Evolutionary conservation across 495 filamentous ascomycete species (phyloP).

Genomic region (Penicillium egyptiacum): DNA sequence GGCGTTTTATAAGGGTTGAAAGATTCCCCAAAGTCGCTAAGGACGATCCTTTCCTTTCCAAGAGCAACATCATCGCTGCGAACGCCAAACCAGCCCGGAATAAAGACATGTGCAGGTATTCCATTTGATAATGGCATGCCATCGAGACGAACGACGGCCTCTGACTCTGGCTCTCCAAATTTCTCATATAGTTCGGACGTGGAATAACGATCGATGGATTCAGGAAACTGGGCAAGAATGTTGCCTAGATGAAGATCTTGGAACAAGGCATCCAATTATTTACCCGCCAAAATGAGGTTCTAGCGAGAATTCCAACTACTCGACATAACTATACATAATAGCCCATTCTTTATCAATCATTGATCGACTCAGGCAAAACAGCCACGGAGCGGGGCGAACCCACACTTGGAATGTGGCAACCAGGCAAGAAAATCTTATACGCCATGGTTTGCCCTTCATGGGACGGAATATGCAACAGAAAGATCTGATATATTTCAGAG

Average conservation of each 20-base stretch:
- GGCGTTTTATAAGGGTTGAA: slow-evolving; percentile 19
- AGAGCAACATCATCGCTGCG: slow-evolving; percentile 18
- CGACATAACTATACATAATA: background rate
- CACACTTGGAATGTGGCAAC: slow-evolving; percentile 21
- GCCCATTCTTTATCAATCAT: slow-evolving; percentile 13
- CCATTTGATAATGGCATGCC: slow-evolving; percentile 13
- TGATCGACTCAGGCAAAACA: slow-evolving; percentile 12
- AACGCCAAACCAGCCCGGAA: slow-evolving; percentile 23
- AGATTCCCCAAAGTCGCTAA: slow-evolving; percentile 32
- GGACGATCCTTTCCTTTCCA: slow-evolving; percentile 18
- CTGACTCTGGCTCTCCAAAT: slow-evolving; percentile 21
- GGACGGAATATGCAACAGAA: background rate
- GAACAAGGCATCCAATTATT: too few relatives aligned
- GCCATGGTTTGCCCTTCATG: background rate
- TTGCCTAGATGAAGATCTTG: slow-evolving; percentile 32
- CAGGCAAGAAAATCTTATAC: background rate
- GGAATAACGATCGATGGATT: slow-evolving; percentile 16
- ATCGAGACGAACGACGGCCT: slow-evolving; percentile 26
- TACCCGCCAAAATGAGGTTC: background rate
- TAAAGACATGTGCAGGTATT: slow-evolving; percentile 16
- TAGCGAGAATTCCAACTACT: background rate
- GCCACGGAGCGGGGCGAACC: slow-evolving; percentile 17
- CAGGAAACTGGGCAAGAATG: slow-evolving; percentile 23
- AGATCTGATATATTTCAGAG: slow-evolving; percentile 2
- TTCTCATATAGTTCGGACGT: slow-evolving; percentile 21